Percentiles rank a stretch among this genome's conserved stretches.
These are phyloP conservation scores for Kodamaea lidongshanica DNA, from an alignment of 805 yeast species.

Conservation along the genomic window DNA sequence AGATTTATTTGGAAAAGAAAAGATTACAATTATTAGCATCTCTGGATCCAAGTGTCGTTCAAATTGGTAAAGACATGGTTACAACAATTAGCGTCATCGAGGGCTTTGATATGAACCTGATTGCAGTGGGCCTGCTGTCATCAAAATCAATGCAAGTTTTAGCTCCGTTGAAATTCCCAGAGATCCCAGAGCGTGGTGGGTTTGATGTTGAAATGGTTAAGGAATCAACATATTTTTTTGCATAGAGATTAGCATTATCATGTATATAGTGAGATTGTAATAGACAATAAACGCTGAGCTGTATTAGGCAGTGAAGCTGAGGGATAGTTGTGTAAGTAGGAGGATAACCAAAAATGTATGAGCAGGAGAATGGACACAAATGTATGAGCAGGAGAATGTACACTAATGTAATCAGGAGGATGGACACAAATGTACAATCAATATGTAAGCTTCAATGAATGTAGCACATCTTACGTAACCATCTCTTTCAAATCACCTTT, in stretches of 20 bases:
- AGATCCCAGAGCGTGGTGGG: constrained; percentile 72
- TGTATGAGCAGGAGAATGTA: no score
- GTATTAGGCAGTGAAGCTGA: no score
- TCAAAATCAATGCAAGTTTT: constrained; percentile 39
- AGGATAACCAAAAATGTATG: no score
- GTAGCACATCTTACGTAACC: no score
- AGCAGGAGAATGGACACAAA: no score
- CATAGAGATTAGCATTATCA: constrained; percentile 15
- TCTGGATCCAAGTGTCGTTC: constrained; percentile 41
- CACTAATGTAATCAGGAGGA: no score
- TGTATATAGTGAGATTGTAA: no score
- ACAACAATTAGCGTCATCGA: constrained; percentile 64
- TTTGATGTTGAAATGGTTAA: constrained; percentile 72
- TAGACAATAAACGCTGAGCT: constrained; percentile 5
- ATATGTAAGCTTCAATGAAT: no score
- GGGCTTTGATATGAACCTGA: constrained; percentile 22
- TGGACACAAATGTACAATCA: no score
- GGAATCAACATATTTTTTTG: constrained; percentile 76
- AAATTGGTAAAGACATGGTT: constrained; percentile 47
- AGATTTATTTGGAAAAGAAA: constrained; percentile 61
- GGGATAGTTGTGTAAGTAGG: no score
- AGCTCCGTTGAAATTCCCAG: constrained; percentile 66
- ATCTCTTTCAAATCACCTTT: no score
- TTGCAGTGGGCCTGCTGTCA: constrained; percentile 17
- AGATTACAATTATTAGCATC: constrained; percentile 54